These are phyloP conservation scores for Fusarium secorum DNA, from an alignment of 2,329 filamentous ascomycete species.

Conservation along the genomic window DNA sequence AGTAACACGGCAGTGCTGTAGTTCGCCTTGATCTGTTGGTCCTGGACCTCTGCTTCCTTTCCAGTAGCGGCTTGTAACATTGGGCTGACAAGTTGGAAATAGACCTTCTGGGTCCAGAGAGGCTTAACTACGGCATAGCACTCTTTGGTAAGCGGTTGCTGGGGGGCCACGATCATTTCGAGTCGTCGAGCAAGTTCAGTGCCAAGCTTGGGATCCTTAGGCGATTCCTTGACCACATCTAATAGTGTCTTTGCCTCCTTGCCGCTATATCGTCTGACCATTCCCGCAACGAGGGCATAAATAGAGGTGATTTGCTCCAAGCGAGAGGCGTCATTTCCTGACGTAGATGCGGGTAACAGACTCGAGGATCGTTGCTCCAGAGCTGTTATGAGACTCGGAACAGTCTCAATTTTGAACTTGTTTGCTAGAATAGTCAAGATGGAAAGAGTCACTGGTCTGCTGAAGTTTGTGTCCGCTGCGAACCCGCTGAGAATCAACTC, in stretches of 20 bases:
- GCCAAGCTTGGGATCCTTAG: slow-evolving; percentile 46
- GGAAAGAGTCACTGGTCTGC: slow-evolving; percentile 44
- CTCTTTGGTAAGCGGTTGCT: slow-evolving; percentile 50
- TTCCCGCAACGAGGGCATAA: slow-evolving; percentile 49
- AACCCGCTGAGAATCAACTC: slow-evolving; percentile 45
- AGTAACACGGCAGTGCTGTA: slow-evolving; percentile 58
- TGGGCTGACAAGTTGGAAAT: slow-evolving; percentile 55
- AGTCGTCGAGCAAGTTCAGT: slow-evolving; percentile 53
- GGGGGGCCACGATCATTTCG: slow-evolving; percentile 53
- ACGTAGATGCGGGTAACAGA: slow-evolving; percentile 26
- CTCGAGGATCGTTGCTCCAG: slow-evolving; percentile 40
- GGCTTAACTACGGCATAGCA: slow-evolving; percentile 55
- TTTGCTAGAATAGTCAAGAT: slow-evolving; percentile 55
- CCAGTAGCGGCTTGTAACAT: slow-evolving; percentile 53
- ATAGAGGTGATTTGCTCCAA: slow-evolving; percentile 45
- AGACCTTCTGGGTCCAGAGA: slow-evolving; percentile 59
- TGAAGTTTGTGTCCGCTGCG: slow-evolving; percentile 21
- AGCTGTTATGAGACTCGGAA: slow-evolving; percentile 37
- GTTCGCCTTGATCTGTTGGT: slow-evolving; percentile 47
- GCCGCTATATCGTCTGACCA: slow-evolving; percentile 50
- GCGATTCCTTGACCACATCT: slow-evolving; percentile 48
- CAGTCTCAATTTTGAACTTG: slow-evolving; percentile 52
- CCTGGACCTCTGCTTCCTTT: slow-evolving; percentile 41
- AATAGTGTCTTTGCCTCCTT: slow-evolving; percentile 47
- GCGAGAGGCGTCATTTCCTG: slow-evolving; percentile 14